A percentile compares a stretch with the other conserved stretches of the same genome.
Evolutionary conservation across 164 flowering plant genomes (phyloP).

Genomic region (Vitis amurensis): DNA sequence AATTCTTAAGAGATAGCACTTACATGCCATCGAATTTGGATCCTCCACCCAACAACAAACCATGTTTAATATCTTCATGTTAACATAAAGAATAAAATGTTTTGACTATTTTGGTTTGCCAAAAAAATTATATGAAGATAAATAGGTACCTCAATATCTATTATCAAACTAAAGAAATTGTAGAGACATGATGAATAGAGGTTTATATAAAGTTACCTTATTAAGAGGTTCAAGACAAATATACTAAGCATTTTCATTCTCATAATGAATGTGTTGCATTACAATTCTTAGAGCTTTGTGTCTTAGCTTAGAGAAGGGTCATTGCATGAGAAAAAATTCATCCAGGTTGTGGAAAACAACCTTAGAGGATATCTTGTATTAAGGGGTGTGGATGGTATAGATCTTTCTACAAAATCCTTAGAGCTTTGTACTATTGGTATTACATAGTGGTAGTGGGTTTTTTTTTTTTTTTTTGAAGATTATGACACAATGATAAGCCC

Average conservation of each 20-base stretch:
- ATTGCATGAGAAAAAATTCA: slow-evolving; percentile 34
- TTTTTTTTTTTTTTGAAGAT: too few relatives aligned
- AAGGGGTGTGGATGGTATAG: slow-evolving; percentile 25
- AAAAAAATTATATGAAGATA: too few relatives aligned
- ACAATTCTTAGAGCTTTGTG: slow-evolving; percentile 30
- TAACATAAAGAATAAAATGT: not conserved
- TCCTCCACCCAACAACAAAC: slow-evolving; percentile 49
- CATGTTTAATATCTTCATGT: slow-evolving; percentile 41
- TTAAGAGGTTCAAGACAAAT: slow-evolving; percentile 33
- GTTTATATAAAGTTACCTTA: slow-evolving; percentile 22
- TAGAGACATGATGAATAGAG: not conserved
- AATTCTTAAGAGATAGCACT: slow-evolving; percentile 39
- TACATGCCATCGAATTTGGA: slow-evolving; percentile 40
- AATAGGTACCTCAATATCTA: too few relatives aligned
- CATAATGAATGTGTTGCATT: slow-evolving; percentile 42
- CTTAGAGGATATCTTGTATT: slow-evolving; percentile 36
- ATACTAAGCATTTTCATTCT: slow-evolving; percentile 34
- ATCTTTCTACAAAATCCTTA: slow-evolving; percentile 25
- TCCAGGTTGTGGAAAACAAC: slow-evolving; percentile 22
- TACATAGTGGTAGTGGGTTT: too few relatives aligned
- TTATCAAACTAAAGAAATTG: too few relatives aligned
- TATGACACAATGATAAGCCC: too few relatives aligned
- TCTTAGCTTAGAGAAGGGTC: slow-evolving; percentile 42
- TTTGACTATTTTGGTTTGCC: not conserved
- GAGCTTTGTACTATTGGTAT: too few relatives aligned